Evolutionary conservation across 2,329 filamentous ascomycete species (phyloP), one percentile per base, ranked within the genome.

Genomic region (Xylaria multiplex): DNA sequence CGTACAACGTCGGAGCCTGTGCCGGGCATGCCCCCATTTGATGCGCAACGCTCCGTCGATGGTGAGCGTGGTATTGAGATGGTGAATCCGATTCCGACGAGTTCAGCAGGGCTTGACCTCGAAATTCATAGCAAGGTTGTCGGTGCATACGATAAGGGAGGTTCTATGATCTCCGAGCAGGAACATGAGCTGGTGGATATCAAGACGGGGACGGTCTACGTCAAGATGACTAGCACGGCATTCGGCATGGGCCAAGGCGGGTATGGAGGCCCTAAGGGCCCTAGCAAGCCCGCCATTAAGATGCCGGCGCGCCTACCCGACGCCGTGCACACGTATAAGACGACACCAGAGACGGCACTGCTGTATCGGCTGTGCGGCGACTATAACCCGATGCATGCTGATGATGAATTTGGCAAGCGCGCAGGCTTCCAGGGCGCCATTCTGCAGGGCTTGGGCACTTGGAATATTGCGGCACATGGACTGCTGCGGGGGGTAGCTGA

Each of bases 231-330:
- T 3, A 79, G 76, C 2, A 81, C 72, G 22, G 77, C 78, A 1
- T 83, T 83, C 66, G 81, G 80, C 37, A 79, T 83, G 50, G 80
- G 81, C 0, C 81, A 83, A 67, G 82, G 82, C 1, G 81, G 81
- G 42, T 84, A 82, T 70, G 74, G 76, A 32, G 81, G 81, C 0
- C 79, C 81, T 0, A 75, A 76, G n/a, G 81, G 81, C 1, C 79
- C 80, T 1, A 68, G 74, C 0, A 81, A 78, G 43, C 69, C 74
- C 3, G 62, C 67, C 6, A 74, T 78, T 0, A 79, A 80, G 1
- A 69, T 76, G 22, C 76, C 78, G 14, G 59, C 69, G 19, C 67
- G 67, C 27, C 65, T 53, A 0, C 80, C 81, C 1, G 79, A 83
- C 61, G 78, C 77, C 2, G 72, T 79, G 11, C 72, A 80, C 58